Conservation (phyloP, 176 grass and related monocot species). For the Aegilops tauschii region DNA sequence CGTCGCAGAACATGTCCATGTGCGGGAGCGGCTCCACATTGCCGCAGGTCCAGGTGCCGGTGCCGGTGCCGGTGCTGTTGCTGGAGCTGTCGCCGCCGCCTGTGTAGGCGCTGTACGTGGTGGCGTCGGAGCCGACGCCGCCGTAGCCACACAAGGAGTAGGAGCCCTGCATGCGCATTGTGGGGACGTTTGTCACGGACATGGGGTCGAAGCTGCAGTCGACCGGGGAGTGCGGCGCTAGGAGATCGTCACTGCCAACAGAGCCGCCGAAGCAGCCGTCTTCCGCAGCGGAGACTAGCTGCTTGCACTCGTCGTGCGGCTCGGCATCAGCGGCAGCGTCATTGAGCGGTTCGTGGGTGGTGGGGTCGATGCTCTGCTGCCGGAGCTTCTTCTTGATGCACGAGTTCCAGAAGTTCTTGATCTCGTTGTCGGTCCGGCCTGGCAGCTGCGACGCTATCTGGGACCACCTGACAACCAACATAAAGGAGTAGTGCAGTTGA, state of each 20-base stretch:
- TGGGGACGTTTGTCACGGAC: conserved; percentile 35
- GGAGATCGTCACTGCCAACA: not conserved
- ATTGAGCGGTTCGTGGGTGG: conserved; percentile 66
- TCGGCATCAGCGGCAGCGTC: not conserved
- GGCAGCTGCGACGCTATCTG: conserved; percentile 92
- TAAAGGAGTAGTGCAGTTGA: not conserved
- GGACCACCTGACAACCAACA: conserved; percentile 59
- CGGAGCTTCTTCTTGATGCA: conserved; percentile 92
- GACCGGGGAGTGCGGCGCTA: conserved; percentile 28
- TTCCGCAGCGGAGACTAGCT: not conserved
- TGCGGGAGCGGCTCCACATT: conserved; percentile 55
- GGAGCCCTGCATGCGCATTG: conserved; percentile 24
- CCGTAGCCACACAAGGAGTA: conserved; percentile 41
- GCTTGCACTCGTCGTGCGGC: not conserved
- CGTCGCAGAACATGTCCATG: conserved; percentile 39
- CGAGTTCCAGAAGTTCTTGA: conserved; percentile 97
- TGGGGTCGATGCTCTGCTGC: conserved; percentile 69
- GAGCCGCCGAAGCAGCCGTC: not conserved
- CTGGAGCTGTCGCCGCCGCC: conserved; percentile 63
- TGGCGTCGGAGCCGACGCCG: conserved; percentile 32
- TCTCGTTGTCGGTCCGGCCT: conserved; percentile 86
- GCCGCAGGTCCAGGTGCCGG: conserved; percentile 41
- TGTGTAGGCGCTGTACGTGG: conserved; percentile 42
- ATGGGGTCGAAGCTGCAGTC: conserved; percentile 49
- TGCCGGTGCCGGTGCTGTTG: conserved; percentile 35